Percentiles rank a stretch among this genome's conserved stretches.
phyloP scores from a whole-genome alignment of 306 rosid genomes.

The Macrotyloma uniflorum region DNA sequence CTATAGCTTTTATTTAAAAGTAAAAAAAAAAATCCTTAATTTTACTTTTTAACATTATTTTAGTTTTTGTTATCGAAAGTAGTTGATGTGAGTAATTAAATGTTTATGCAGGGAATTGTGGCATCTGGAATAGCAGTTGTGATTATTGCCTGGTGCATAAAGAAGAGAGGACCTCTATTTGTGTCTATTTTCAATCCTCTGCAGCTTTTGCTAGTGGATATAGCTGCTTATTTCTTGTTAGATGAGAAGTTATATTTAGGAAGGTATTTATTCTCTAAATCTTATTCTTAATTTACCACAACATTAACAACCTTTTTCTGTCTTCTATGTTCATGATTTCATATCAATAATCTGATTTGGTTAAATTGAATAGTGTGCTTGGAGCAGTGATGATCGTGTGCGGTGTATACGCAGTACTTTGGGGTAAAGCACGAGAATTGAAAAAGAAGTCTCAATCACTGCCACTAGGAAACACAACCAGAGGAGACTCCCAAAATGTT shows the following conservation, averaged over 20 bases:
- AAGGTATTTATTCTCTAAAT: constrained; percentile 36
- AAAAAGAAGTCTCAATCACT: background rate
- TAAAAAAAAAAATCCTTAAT: too few relatives aligned
- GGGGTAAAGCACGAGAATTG: constrained; percentile 48
- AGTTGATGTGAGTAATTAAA: too few relatives aligned
- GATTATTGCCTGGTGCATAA: constrained; percentile 36
- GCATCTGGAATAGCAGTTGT: constrained; percentile 28
- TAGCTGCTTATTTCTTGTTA: constrained; percentile 34
- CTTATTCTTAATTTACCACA: background rate
- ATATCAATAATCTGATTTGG: background rate
- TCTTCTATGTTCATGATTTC: background rate
- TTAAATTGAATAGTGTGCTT: constrained; percentile 27
- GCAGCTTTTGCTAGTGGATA: constrained; percentile 32
- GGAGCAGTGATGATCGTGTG: constrained; percentile 41
- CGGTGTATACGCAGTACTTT: constrained; percentile 47
- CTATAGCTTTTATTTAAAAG: too few relatives aligned
- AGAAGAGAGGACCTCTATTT: constrained; percentile 44
- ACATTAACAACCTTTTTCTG: background rate
- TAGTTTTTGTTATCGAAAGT: too few relatives aligned
- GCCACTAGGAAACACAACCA: background rate
- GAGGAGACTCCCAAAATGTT: background rate
- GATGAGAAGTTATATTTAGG: constrained; percentile 47
- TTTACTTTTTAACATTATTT: too few relatives aligned
- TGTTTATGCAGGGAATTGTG: constrained; percentile 44
- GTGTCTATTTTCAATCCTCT: constrained; percentile 42